A percentile compares a stretch with the other conserved stretches of the same genome.
Evolutionary conservation across 2,329 filamentous ascomycete genomes (phyloP).

Genomic region (Pseudocercospora macadamiae): DNA sequence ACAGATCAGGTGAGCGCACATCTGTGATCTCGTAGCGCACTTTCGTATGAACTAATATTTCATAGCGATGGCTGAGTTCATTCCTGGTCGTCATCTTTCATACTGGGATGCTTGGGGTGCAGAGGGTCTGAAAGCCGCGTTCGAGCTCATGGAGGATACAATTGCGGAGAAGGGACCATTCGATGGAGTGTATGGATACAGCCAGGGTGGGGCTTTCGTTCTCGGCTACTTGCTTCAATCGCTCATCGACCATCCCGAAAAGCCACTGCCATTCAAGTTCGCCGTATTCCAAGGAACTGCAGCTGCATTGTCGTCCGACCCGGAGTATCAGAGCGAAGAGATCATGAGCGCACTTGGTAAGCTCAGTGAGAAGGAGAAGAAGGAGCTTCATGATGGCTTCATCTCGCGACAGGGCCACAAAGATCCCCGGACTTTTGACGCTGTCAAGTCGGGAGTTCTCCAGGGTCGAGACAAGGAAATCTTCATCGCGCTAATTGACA

Average conservation of each 20-base stretch:
- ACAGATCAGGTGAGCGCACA: constrained; percentile 4
- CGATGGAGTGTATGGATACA: constrained; percentile 80
- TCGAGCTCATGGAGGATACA: constrained; percentile 10
- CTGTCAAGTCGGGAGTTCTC: neutral
- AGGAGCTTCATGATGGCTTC: constrained; percentile 12
- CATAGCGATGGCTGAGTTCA: constrained; percentile 9
- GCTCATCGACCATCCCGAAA: constrained; percentile 4
- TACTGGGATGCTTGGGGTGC: constrained; percentile 10
- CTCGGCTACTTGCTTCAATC: constrained; percentile 4
- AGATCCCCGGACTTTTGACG: constrained; percentile 2
- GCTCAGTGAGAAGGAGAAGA: constrained; percentile 4
- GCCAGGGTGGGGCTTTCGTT: constrained; percentile 67
- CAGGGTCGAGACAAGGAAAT: constrained; percentile 5
- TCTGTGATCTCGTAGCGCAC: neutral
- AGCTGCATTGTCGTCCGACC: constrained; percentile 8
- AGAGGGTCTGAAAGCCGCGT: constrained; percentile 2
- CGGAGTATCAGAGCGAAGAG: constrained; percentile 4
- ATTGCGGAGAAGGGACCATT: constrained; percentile 62
- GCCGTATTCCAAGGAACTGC: constrained; percentile 5
- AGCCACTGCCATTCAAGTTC: constrained; percentile 11
- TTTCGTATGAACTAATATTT: neutral
- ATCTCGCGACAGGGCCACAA: constrained; percentile 10
- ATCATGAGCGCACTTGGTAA: constrained; percentile 7
- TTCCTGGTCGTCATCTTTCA: constrained; percentile 8
- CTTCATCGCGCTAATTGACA: constrained; percentile 10